Conservation (phyloP, 2,329 filamentous ascomycete species). For the Fusarium nisikadoi region DNA sequence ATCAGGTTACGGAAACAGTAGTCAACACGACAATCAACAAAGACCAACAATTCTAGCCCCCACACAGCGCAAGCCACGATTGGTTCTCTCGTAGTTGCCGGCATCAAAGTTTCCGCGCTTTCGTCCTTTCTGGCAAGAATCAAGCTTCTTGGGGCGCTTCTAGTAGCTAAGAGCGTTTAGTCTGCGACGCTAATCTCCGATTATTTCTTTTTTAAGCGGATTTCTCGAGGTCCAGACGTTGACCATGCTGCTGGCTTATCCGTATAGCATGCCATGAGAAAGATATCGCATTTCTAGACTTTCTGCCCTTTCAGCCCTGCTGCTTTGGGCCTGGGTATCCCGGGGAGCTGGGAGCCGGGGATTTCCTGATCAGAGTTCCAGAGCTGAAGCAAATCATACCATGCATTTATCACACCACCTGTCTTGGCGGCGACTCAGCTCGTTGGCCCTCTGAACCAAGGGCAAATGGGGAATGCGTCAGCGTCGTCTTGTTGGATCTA, state of each 20-base stretch:
- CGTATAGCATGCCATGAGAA: background rate
- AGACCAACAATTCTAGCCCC: background rate
- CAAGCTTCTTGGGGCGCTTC: background rate
- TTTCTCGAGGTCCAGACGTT: background rate
- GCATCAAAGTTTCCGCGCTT: background rate
- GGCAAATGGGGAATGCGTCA: too few species aligned
- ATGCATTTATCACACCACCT: background rate
- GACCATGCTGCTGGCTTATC: background rate
- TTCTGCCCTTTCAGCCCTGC: background rate
- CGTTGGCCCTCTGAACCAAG: background rate
- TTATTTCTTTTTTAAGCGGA: background rate
- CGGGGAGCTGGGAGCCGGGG: background rate
- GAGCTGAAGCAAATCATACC: background rate
- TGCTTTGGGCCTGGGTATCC: background rate
- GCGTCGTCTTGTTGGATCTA: background rate
- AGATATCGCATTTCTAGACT: background rate
- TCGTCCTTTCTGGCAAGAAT: background rate
- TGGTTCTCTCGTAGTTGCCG: background rate
- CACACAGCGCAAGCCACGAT: background rate
- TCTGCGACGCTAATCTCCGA: background rate
- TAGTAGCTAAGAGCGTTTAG: background rate
- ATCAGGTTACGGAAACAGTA: background rate
- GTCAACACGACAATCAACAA: background rate
- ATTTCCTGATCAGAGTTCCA: background rate
- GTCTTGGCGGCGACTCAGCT: background rate